phyloP scores from a whole-genome alignment of 73 alveolate species.

The Paramecium sexaurelia region DNA sequence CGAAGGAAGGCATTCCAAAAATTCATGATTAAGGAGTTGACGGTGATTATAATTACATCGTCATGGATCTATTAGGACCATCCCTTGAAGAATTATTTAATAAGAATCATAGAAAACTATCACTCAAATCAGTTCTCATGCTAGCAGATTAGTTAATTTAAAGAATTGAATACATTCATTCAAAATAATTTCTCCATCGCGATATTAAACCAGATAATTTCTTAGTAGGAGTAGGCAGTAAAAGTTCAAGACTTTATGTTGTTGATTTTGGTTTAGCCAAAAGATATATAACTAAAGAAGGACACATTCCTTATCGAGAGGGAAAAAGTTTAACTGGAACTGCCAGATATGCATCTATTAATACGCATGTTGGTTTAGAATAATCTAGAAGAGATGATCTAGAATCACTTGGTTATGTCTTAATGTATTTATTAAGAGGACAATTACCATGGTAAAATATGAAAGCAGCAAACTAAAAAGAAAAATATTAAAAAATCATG shows the following conservation, averaged over 20 bases:
- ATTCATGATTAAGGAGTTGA: constrained; percentile 68
- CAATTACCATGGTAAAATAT: constrained; percentile 88
- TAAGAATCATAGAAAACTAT: constrained; percentile 68
- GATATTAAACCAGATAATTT: constrained; percentile 93
- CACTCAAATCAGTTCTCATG: constrained; percentile 64
- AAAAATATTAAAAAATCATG: constrained; percentile 80
- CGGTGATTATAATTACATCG: constrained; percentile 86
- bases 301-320: constrained; percentile 93
- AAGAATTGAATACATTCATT: constrained; percentile 72
- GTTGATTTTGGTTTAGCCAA: constrained; percentile 95
- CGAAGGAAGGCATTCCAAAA: constrained; percentile 65
- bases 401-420: constrained; percentile 86
- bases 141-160: constrained; percentile 55
- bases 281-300: constrained; percentile 85
- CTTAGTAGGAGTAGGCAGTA: constrained; percentile 71
- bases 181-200: constrained; percentile 79
- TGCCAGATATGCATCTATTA: constrained; percentile 84
- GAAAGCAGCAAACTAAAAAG: constrained; percentile 76
- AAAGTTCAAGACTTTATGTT: constrained; percentile 77
- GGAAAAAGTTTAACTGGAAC: constrained; percentile 97
- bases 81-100: constrained; percentile 85
- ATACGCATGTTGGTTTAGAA: constrained; percentile 73
- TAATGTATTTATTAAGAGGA: constrained; percentile 85
- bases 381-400: constrained; percentile 88
- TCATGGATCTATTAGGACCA: constrained; percentile 92